Evolutionary conservation across 371 early-diverging fungal genomes (phyloP).

Genomic region (Pancytospora epiphaga): DNA sequence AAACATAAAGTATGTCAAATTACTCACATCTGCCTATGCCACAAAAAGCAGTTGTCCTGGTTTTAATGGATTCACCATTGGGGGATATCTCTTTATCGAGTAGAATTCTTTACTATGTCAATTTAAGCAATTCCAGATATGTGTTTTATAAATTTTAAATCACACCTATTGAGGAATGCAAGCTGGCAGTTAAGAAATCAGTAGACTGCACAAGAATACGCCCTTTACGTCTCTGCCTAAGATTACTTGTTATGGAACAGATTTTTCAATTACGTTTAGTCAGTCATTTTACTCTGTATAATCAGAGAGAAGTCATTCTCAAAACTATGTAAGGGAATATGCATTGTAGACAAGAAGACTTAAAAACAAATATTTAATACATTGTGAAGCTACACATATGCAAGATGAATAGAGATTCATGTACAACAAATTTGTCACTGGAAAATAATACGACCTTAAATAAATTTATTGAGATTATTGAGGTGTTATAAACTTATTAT

Average conservation of each 20-base stretch:
- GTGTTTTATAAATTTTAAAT: constrained; percentile 16
- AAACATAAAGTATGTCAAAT: constrained; percentile 19
- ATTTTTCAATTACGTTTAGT: background rate
- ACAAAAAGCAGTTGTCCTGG: background rate
- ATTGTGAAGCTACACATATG: constrained; percentile 14
- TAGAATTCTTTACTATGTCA: constrained; percentile 10
- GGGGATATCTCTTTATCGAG: background rate
- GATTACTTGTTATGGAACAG: background rate
- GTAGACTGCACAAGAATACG: constrained; percentile 10
- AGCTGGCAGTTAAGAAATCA: background rate
- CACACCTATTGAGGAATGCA: constrained; percentile 9
- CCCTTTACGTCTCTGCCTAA: background rate
- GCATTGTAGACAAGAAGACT: constrained; percentile 5
- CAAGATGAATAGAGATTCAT: background rate
- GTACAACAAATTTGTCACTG: background rate
- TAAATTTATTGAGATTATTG: too few relatives aligned
- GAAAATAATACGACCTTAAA: too few relatives aligned
- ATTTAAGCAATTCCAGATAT: constrained; percentile 20
- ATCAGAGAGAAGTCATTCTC: constrained; percentile 7
- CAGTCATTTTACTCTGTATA: constrained; percentile 17
- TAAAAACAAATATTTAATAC: constrained; percentile 19
- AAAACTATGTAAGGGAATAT: constrained; percentile 9
- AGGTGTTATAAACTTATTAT: too few relatives aligned
- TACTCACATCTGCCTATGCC: constrained; percentile 3
- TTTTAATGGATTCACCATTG: constrained; percentile 8